Base-by-base conservation (phyloP, 2,329 filamentous ascomycete genomes). In the Hypoxylon sp. region DNA sequence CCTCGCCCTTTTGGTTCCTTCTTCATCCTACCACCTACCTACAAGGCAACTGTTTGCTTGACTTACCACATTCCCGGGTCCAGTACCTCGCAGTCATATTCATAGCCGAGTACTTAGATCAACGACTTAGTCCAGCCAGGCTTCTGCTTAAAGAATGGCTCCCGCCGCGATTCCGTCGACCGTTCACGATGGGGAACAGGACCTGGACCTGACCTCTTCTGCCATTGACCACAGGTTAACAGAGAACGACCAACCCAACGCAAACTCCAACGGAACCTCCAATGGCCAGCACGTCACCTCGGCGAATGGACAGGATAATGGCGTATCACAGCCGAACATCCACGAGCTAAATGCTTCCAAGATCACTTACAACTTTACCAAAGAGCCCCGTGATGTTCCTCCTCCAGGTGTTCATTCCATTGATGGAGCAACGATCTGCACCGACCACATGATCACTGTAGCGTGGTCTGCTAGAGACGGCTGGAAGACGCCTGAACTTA, bases 381-480 rank as follows among this genome's bases (percentile, higher is more conserved):
- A 77, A 56, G 61, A 69, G 17, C 72, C 75, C 15, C 69, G 75
- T 2, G 76, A 79, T 17, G 59, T 76, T 19, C 74, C 77, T 11
- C 61, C 74, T 10, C 60, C 72, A 15, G 78, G 78, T 11, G 67
- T 77, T 32, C 73, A 73, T 51, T 74, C 68, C 15, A 65, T 74
- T 56, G 73, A 83, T 55, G 85, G 83, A 71, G 71, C 75, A 67
- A 88, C 85, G 70, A 82, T 89, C 77, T 88, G 86, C 84, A 94
- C 92, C 69, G 94, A 98, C 84, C 94, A 98, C 85, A 97, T 97
- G 93, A 84, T 92, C 69, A 89, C 87, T 55, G 88, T 83, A 31
- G 81, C 83, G 63, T 93, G 91, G 91, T 88, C 85, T 10, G 80
- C 80, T 5, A 79, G 81, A 55, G 75, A 78, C 13, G 91, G 91